Percentiles rank a stretch among this genome's conserved stretches.
phyloP scores from a whole-genome alignment of 2,329 filamentous ascomycete genomes.

The Pyrenophora graminea region DNA sequence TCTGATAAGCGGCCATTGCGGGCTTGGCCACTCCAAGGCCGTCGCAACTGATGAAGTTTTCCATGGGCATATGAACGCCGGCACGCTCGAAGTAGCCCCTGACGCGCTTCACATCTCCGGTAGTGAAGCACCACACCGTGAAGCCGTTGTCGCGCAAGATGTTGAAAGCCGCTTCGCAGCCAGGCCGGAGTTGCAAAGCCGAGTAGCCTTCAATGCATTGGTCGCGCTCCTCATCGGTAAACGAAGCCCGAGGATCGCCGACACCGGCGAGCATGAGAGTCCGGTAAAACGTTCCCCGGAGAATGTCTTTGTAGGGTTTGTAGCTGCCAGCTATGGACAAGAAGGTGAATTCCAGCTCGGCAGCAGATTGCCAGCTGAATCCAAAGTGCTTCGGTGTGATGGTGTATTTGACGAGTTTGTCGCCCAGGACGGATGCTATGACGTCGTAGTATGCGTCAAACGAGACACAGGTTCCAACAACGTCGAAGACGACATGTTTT shows the following conservation, averaged over 20 bases:
- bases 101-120: constrained; percentile 39
- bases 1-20: constrained; percentile 52
- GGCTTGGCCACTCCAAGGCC: constrained; percentile 56
- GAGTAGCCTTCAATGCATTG: constrained; percentile 16
- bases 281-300: constrained; percentile 16
- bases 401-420: constrained; percentile 9
- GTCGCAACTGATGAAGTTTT: constrained; percentile 60
- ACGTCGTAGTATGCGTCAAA: constrained; percentile 18
- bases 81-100: constrained; percentile 56
- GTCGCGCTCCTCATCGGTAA: constrained; percentile 12
- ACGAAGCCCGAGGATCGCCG: constrained; percentile 4
- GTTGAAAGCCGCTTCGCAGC: constrained; percentile 8
- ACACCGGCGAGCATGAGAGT: constrained; percentile 13
- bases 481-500: constrained; percentile 18
- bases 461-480: constrained; percentile 18
- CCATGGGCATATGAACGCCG: constrained; percentile 56
- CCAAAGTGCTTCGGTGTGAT: constrained; percentile 16
- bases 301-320: constrained; percentile 14
- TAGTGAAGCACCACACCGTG: constrained; percentile 17
- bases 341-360: constrained; percentile 22
- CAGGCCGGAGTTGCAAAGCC: constrained; percentile 7
- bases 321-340: constrained; percentile 15
- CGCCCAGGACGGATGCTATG: constrained; percentile 12
- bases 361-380: constrained; percentile 18
- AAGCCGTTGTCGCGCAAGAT: constrained; percentile 14